Conservation (phyloP, 177 flowering plant species). For the Vitis hybrid region DNA sequence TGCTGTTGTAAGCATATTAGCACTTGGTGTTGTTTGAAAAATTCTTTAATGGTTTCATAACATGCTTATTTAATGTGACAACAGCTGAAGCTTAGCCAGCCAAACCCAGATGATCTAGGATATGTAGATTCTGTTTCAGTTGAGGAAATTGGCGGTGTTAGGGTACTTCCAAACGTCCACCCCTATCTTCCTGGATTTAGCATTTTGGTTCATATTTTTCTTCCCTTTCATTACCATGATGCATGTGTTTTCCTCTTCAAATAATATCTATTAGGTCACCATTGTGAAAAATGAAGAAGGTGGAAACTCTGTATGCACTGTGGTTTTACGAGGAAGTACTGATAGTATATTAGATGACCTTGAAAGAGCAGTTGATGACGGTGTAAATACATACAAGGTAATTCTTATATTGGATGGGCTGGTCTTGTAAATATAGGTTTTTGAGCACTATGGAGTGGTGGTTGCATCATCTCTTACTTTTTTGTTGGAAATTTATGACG, state of each 20-base stretch:
- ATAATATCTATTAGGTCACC: conserved; percentile 58
- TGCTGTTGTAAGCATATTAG: conserved; percentile 58
- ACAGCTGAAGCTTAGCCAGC: conserved; percentile 91
- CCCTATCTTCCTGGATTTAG: not conserved
- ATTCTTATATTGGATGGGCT: conserved; percentile 2
- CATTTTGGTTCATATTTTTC: not conserved
- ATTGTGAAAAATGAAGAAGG: conserved; percentile 90
- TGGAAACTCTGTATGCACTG: conserved; percentile 84
- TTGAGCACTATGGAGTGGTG: too few species aligned
- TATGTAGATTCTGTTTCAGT: conserved; percentile 88
- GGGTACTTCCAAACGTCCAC: conserved; percentile 43
- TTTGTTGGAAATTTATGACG: too few species aligned
- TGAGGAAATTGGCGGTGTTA: conserved; percentile 91
- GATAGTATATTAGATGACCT: conserved; percentile 98
- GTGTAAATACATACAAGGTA: conserved; percentile 95
- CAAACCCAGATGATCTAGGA: conserved; percentile 87
- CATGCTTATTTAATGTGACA: conserved; percentile 6
- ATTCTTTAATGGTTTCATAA: conserved; percentile 8
- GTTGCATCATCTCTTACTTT: too few species aligned
- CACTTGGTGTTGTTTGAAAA: not conserved
- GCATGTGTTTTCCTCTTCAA: not conserved
- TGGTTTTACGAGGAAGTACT: conserved; percentile 91
- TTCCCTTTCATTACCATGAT: not conserved
- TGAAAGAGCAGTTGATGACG: conserved; percentile 99
- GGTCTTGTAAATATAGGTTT: too few species aligned